These are phyloP conservation scores for Breynia disticha DNA, from an alignment of 441 rosid species.

Conservation along the genomic window DNA sequence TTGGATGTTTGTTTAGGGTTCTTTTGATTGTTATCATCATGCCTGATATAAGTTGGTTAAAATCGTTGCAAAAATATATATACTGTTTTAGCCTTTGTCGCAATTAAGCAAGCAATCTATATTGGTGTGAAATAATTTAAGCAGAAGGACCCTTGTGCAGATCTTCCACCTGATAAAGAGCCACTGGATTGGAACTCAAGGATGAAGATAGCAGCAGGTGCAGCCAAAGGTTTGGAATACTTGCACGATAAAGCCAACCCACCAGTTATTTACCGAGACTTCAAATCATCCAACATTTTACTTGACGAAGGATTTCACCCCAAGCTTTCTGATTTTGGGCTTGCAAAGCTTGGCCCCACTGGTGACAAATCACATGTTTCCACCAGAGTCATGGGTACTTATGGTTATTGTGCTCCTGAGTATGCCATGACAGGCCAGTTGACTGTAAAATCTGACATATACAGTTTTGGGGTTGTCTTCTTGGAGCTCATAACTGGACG, in stretches of 20 bases:
- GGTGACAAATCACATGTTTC: slow-evolving; percentile 91
- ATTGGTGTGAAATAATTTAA: too few species aligned
- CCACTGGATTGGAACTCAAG: slow-evolving; percentile 79
- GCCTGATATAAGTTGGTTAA: background rate
- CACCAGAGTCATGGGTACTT: slow-evolving; percentile 91
- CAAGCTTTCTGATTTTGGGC: slow-evolving; percentile 91
- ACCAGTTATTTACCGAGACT: slow-evolving; percentile 80
- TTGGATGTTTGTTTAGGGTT: background rate
- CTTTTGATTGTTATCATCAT: background rate
- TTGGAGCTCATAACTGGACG: slow-evolving; percentile 86
- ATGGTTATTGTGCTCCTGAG: slow-evolving; percentile 95
- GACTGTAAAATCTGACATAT: slow-evolving; percentile 84
- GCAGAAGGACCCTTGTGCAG: too few species aligned
- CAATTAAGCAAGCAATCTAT: too few species aligned
- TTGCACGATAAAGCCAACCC: slow-evolving; percentile 79
- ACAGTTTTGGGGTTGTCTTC: slow-evolving; percentile 76
- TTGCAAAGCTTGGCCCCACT: slow-evolving; percentile 80
- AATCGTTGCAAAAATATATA: slow-evolving; percentile 1
- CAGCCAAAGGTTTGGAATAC: slow-evolving; percentile 77
- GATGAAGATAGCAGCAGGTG: slow-evolving; percentile 93
- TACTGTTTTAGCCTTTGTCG: background rate
- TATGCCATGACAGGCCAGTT: slow-evolving; percentile 83
- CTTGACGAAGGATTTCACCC: slow-evolving; percentile 67
- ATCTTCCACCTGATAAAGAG: slow-evolving; percentile 58
- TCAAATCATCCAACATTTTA: slow-evolving; percentile 82